Conservation (phyloP, 1,284 basidiomycete genomes). For the Sanghuangporus sanghuang region DNA sequence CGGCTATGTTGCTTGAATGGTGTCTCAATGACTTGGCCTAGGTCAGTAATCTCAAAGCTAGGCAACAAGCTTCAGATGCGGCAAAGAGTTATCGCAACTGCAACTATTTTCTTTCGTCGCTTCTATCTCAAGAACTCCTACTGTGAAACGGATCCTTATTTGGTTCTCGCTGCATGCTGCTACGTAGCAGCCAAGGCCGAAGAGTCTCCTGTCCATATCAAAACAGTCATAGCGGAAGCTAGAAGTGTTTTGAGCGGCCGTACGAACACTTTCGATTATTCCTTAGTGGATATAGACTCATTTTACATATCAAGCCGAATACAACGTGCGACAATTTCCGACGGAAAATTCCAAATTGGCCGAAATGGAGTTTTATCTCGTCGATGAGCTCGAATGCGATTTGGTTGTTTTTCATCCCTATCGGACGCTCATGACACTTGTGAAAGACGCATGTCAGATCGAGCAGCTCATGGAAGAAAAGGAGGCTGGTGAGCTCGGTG, state of each 20-base stretch:
- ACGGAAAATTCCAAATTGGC: conserved; percentile 89
- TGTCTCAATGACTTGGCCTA: conserved; percentile 1
- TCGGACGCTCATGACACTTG: conserved; percentile 75
- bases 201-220: conserved; percentile 93
- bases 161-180: conserved; percentile 89
- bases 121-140: conserved; percentile 95
- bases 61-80: conserved; percentile 81
- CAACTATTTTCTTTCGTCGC: conserved; percentile 88
- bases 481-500: conserved; percentile 61
- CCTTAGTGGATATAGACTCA: not conserved
- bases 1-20: not conserved
- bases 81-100: conserved; percentile 89
- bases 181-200: conserved; percentile 97
- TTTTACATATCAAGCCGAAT: conserved; percentile 39
- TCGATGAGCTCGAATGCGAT: conserved; percentile 96
- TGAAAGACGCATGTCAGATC: conserved; percentile 37
- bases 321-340: conserved; percentile 72
- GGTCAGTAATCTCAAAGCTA: conserved; percentile 76
- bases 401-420: conserved; percentile 94
- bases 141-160: conserved; percentile 90
- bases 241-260: conserved; percentile 66
- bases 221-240: conserved; percentile 85
- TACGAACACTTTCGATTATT: not conserved
- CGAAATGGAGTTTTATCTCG: conserved; percentile 98
- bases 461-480: conserved; percentile 33